These are phyloP conservation scores for Drosera capensis DNA, from an alignment of 148 eudicot genomes.

Conservation along the genomic window DNA sequence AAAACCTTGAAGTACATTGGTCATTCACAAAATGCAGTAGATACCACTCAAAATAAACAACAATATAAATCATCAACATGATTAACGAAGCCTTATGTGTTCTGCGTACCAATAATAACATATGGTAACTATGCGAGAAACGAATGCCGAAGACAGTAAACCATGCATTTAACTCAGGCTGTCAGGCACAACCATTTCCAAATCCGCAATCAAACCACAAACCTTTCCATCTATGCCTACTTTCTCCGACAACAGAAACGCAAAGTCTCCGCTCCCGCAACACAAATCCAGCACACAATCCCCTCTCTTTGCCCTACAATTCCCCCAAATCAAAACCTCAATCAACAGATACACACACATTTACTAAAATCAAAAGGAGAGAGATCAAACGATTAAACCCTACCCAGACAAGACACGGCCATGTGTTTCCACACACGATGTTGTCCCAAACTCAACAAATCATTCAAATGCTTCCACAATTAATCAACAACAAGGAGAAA, in stretches of 20 bases:
- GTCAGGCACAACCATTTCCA: too few species aligned
- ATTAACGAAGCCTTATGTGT: too few species aligned
- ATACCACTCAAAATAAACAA: too few species aligned
- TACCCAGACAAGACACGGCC: slow-evolving; percentile 60
- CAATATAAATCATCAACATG: too few species aligned
- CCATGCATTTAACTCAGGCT: too few species aligned
- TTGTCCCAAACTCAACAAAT: slow-evolving; percentile 46
- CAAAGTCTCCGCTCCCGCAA: slow-evolving; percentile 97
- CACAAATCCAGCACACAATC: slow-evolving; percentile 75
- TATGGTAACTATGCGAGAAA: too few species aligned
- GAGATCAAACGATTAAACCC: neutral
- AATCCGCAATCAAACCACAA: slow-evolving; percentile 1
- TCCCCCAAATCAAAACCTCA: slow-evolving; percentile 24
- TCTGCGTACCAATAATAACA: too few species aligned
- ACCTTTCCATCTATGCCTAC: slow-evolving; percentile 87
- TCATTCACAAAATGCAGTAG: too few species aligned
- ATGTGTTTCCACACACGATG: slow-evolving; percentile 93
- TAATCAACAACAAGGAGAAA: neutral
- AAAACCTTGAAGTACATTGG: too few species aligned
- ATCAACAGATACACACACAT: neutral
- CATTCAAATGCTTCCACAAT: neutral
- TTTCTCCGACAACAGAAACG: slow-evolving; percentile 76
- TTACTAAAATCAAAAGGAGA: neutral
- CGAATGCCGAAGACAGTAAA: too few species aligned
- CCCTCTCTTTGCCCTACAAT: slow-evolving; percentile 70